Evolutionary conservation across 192 early-diverging fungal species (phyloP).

Genomic region (Podila verticillata): DNA sequence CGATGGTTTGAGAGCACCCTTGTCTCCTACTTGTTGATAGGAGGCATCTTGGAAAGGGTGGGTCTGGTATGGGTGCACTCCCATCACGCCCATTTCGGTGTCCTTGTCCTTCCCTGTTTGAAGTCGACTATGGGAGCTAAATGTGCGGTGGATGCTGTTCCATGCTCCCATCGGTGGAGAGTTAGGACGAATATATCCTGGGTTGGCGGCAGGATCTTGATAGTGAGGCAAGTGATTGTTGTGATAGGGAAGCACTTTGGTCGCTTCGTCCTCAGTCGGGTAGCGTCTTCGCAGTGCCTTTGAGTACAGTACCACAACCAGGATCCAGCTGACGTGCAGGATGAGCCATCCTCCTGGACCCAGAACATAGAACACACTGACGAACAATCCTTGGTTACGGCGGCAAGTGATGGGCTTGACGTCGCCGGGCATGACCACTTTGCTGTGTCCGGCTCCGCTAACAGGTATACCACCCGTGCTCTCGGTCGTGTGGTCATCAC

Average conservation of each 20-base stretch:
- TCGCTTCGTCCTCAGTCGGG: constrained; percentile 3
- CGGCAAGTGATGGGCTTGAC: constrained; percentile 5
- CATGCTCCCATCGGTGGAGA: not conserved
- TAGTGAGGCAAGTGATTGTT: not conserved
- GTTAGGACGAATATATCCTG: not conserved
- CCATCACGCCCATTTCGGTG: not conserved
- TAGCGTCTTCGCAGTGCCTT: constrained; percentile 24
- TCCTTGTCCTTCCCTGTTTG: not conserved
- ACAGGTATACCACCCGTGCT: not conserved
- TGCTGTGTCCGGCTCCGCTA: not conserved
- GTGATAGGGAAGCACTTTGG: not conserved
- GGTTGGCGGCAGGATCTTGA: not conserved
- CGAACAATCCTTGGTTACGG: not conserved
- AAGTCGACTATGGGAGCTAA: not conserved
- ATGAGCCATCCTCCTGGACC: constrained; percentile 46
- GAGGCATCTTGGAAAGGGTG: constrained; percentile 6
- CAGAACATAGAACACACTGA: constrained; percentile 24
- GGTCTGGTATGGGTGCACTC: constrained; percentile 3
- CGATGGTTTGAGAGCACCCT: not conserved
- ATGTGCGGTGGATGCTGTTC: not conserved
- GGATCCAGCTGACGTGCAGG: constrained; percentile 32
- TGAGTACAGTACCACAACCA: constrained; percentile 32
- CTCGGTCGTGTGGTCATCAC: not conserved
- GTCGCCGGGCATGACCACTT: not conserved
- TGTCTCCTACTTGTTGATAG: not conserved